phyloP scores from a whole-genome alignment of 768 basidiomycete species.

The Trichaptum fuscoviolaceum region DNA sequence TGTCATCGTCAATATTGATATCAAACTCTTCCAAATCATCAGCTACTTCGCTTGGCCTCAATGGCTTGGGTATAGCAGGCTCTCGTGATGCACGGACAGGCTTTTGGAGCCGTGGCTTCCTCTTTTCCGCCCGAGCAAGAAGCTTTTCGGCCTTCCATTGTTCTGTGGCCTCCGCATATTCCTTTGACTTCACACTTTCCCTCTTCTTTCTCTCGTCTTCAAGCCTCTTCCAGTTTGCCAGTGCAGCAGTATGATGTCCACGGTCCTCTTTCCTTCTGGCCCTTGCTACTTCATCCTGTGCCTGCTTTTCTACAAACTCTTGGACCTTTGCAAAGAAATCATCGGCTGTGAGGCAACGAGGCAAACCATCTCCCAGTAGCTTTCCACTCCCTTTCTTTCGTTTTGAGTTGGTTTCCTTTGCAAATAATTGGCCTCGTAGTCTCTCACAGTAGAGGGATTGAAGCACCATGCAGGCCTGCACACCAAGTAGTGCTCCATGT shows the following conservation, averaged over 20 bases:
- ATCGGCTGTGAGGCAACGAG: background rate
- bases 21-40: background rate
- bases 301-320: background rate
- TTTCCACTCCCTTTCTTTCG: background rate
- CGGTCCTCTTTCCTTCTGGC: background rate
- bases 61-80: background rate
- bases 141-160: background rate
- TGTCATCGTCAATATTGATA: background rate
- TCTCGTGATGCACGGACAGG: background rate
- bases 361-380: background rate
- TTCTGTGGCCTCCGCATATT: background rate
- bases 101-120: background rate
- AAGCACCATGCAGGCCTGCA: slow-evolving; percentile 11
- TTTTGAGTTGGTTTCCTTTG: background rate
- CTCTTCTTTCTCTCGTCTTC: background rate
- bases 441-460: slow-evolving; percentile 5
- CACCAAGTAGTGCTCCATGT: background rate
- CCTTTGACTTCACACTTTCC: background rate
- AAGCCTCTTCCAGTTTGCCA: background rate
- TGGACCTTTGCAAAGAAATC: background rate
- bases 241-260: background rate
- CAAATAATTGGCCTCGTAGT: slow-evolving; percentile 7
- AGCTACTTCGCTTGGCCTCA: background rate
- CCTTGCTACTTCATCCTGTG: background rate
- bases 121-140: background rate